Conservation (phyloP, 805 yeast genomes). For the Candida dajiaensis region DNA sequence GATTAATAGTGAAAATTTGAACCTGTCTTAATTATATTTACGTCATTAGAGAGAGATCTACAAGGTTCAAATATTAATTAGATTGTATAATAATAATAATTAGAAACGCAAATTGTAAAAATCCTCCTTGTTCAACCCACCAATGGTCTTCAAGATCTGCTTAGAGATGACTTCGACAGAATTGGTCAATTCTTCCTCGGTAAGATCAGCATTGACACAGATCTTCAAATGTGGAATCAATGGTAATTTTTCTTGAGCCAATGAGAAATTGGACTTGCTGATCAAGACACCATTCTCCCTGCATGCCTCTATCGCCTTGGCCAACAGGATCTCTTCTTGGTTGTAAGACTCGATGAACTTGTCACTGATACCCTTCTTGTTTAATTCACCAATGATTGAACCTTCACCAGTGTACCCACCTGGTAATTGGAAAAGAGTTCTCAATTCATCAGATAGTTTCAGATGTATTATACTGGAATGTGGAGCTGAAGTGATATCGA, state of each 20-base stretch:
- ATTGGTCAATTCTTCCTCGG: slow-evolving; percentile 36
- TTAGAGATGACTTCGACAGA: slow-evolving; percentile 35
- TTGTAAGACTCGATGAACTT: slow-evolving; percentile 31
- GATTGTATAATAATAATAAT: too few species aligned
- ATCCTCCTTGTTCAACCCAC: slow-evolving; percentile 2
- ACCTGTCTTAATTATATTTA: too few species aligned
- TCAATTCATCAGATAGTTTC: slow-evolving; percentile 41
- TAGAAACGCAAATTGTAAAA: background rate
- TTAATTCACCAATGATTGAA: slow-evolving; percentile 20
- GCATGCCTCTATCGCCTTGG: slow-evolving; percentile 54
- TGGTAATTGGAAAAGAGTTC: slow-evolving; percentile 43
- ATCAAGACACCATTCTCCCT: slow-evolving; percentile 52
- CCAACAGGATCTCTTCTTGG: slow-evolving; percentile 56
- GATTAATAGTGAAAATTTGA: too few species aligned
- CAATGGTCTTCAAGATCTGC: slow-evolving; percentile 21
- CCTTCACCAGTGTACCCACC: slow-evolving; percentile 26
- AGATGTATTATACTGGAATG: slow-evolving; percentile 69
- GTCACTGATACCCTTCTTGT: slow-evolving; percentile 27
- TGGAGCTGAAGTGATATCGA: slow-evolving; percentile 49
- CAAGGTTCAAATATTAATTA: too few species aligned
- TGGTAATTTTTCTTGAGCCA: slow-evolving; percentile 72
- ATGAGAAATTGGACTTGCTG: slow-evolving; percentile 55
- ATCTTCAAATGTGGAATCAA: slow-evolving; percentile 55
- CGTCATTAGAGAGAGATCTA: too few species aligned
- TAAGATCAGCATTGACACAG: slow-evolving; percentile 41